Evolutionary conservation across 225 moss, liverwort and hornwort genomes (phyloP), one percentile per base, ranked within the genome.

Genomic region (Thuidium tamariscinum): DNA sequence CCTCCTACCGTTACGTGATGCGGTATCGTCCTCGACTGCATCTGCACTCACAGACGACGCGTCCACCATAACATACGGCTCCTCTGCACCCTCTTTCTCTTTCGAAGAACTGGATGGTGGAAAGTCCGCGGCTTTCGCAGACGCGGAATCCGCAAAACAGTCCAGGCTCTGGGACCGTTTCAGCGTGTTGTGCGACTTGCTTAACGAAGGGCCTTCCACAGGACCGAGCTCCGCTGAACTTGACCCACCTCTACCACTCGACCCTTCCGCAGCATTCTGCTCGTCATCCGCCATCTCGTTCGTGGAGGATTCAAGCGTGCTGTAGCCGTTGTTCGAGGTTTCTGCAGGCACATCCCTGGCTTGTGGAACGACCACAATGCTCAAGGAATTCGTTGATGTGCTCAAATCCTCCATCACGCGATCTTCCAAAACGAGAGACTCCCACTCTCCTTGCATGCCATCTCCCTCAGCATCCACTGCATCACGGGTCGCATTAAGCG

Each of bases 161-260:
- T 88, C 87, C 32, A 57, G 56, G 79, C 61, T 85, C 73, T 64
- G 83, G 39, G 82, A 83, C 32, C 72, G 84, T 34, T 89, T 62
- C 83, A 87, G 87, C 74, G 71, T 82, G 60, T 77, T 84, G 74
- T 89, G 80, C 79, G 65, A 90, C 74, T 84, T 84, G 84, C 51
- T 84, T 2, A 39, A 74, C 29, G 75, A 75, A 75, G 84, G 21
- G 52, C 18, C 75, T 13, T 44, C 85, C 55, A 32, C 32, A 42
- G 54, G 41, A 66, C 54, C 65, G 41, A 52, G 30, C 36, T 37
- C 86, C 44, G 56, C 67, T 10, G 72, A 77, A 78, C 71, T 65
- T 6, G 42, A 61, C 41, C 74, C 88, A 74, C 26, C 60, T 61
- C 85, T 39, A 78, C 72, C 87, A 37, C 54, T 74, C 23, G 61